Conservation (phyloP, 305 asterid species). For the Solanum hybrid region DNA sequence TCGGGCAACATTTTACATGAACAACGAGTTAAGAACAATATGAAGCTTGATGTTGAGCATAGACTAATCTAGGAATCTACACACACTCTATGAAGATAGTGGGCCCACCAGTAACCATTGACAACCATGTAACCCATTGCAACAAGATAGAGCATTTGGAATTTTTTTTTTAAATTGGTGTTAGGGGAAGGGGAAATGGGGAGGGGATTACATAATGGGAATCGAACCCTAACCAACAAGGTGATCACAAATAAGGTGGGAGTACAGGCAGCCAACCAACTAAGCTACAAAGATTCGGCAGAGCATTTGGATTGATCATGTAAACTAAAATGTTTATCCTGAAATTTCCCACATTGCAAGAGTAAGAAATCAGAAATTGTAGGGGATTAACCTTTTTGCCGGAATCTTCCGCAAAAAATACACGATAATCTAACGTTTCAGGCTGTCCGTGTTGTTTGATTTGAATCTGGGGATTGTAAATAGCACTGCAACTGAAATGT, state of each 20-base stretch:
- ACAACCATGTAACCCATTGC: background rate
- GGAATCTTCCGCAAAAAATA: conserved; percentile 60
- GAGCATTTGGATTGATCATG: background rate
- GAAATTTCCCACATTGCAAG: background rate
- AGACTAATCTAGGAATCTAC: background rate
- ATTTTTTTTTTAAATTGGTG: background rate
- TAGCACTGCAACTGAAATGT: conserved; percentile 59
- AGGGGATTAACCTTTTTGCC: conserved; percentile 60
- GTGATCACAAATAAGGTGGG: background rate
- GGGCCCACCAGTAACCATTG: background rate
- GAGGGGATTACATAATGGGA: background rate
- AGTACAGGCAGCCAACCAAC: background rate
- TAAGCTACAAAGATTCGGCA: background rate
- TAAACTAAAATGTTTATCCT: background rate
- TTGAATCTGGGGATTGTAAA: conserved; percentile 60
- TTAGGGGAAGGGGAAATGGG: background rate
- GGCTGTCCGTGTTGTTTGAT: conserved; percentile 75
- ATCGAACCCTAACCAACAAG: background rate
- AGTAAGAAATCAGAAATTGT: background rate
- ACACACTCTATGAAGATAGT: background rate
- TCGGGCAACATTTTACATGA: background rate
- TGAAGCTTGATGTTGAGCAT: background rate
- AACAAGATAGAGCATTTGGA: background rate
- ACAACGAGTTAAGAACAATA: background rate
- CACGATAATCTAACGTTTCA: conserved; percentile 84